These are phyloP conservation scores for Yarrowia yakushimensis DNA, from an alignment of 805 yeast species.

Conservation along the genomic window DNA sequence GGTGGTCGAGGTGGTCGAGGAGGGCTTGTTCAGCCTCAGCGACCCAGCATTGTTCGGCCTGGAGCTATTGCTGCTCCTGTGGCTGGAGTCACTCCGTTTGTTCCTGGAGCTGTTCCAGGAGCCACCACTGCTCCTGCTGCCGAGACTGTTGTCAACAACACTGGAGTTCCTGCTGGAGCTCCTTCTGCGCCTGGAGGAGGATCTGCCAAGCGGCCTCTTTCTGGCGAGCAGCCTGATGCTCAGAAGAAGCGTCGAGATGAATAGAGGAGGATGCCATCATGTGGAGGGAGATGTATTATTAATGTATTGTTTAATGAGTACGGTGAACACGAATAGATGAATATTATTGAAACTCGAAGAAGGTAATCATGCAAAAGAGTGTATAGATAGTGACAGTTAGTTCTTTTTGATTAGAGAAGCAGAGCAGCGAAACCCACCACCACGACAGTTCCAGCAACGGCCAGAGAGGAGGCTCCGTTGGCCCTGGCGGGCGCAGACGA, in stretches of 20 bases:
- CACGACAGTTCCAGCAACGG: not conserved
- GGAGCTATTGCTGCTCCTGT: not conserved
- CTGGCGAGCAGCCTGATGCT: conserved; percentile 24
- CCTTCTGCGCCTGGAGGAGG: conserved; percentile 18
- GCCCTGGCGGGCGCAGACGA: not conserved
- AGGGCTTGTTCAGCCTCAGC: not conserved
- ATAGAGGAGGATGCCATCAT: not conserved
- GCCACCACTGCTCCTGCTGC: not conserved
- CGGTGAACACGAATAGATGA: too few species aligned
- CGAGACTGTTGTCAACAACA: not conserved
- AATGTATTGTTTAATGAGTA: conserved; percentile 15
- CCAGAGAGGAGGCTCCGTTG: not conserved
- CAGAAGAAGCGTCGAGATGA: conserved; percentile 28
- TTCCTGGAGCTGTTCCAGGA: not conserved
- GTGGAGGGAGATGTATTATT: not conserved
- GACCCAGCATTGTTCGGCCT: conserved; percentile 6
- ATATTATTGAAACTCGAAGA: too few species aligned
- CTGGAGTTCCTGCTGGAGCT: not conserved
- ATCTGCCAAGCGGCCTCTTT: conserved; percentile 26
- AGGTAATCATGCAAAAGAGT: not conserved
- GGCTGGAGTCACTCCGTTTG: not conserved
- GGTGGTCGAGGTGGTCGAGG: conserved; percentile 19
- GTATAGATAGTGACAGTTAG: too few species aligned
- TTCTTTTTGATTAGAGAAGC: not conserved
- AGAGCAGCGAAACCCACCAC: not conserved